Conservation (phyloP, 179 eudicot genomes). For the Drosera spatulata region DNA sequence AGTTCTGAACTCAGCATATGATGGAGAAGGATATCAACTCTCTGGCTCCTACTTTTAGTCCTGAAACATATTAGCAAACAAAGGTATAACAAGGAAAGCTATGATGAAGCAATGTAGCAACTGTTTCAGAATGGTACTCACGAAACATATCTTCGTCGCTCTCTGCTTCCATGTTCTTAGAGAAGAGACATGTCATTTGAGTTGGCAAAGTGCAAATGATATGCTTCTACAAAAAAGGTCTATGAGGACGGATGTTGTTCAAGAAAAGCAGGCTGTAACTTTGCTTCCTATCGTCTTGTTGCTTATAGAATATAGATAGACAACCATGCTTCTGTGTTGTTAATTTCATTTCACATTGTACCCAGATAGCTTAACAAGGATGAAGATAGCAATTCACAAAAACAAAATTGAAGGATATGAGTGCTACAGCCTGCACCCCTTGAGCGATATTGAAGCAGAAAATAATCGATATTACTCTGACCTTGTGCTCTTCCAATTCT, state of each 20-base stretch:
- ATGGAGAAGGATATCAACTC: conserved; percentile 69
- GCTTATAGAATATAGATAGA: too few relatives aligned
- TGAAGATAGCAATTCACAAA: background rate
- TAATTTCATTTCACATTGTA: too few relatives aligned
- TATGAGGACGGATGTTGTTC: background rate
- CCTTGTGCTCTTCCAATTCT: conserved; percentile 2
- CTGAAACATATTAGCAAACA: conserved; percentile 24
- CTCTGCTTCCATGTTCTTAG: conserved; percentile 28
- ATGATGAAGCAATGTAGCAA: background rate
- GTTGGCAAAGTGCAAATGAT: background rate
- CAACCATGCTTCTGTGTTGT: too few relatives aligned
- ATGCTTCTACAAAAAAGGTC: background rate
- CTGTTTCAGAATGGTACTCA: conserved; percentile 14
- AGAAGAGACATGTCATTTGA: background rate
- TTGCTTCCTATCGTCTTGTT: too few relatives aligned
- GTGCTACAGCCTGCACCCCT: background rate
- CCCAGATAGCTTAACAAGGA: too few relatives aligned
- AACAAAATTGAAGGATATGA: background rate
- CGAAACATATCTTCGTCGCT: conserved; percentile 36
- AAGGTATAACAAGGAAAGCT: background rate
- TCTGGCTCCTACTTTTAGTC: conserved; percentile 52
- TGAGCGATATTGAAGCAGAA: conserved; percentile 5
- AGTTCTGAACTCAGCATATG: conserved; percentile 71
- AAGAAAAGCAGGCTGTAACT: too few relatives aligned
- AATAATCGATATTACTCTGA: conserved; percentile 33